These are phyloP conservation scores for Fusarium solani-melongenae DNA, from an alignment of 2,329 filamentous ascomycete genomes.

Conservation along the genomic window DNA sequence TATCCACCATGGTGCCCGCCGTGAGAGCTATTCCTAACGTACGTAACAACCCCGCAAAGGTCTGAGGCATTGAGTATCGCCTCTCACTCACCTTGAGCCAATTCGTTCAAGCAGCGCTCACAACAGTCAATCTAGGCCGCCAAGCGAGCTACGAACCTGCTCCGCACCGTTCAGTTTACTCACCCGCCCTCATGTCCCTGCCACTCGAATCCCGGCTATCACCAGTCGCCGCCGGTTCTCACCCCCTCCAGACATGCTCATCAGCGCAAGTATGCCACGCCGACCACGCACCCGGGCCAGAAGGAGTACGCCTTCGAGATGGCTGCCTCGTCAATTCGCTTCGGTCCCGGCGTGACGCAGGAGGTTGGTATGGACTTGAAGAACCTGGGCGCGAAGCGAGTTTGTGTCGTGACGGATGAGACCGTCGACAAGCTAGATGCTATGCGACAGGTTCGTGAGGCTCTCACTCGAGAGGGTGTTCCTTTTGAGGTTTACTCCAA, in stretches of 20 bases:
- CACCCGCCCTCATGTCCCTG: slow-evolving; percentile 92
- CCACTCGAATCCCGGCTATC: slow-evolving; percentile 87
- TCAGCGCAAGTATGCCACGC: slow-evolving; percentile 74
- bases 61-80: not conserved
- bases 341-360: slow-evolving; percentile 91
- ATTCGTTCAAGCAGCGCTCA: not conserved
- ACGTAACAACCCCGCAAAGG: slow-evolving; percentile 25
- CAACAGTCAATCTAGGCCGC: slow-evolving; percentile 58
- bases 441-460: slow-evolving; percentile 89
- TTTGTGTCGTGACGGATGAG: slow-evolving; percentile 90
- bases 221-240: slow-evolving; percentile 72
- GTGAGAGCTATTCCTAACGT: slow-evolving; percentile 51
- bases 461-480: slow-evolving; percentile 80
- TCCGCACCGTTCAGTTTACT: slow-evolving; percentile 90
- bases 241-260: slow-evolving; percentile 56
- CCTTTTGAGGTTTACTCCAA: slow-evolving; percentile 84
- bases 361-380: slow-evolving; percentile 98
- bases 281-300: slow-evolving; percentile 68
- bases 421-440: slow-evolving; percentile 86
- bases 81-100: not conserved
- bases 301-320: slow-evolving; percentile 99
- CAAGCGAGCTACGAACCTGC: slow-evolving; percentile 74
- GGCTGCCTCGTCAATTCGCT: slow-evolving; percentile 94
- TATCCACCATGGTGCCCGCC: slow-evolving; percentile 42
- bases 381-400: slow-evolving; percentile 87